Conservation (phyloP, 2,329 filamentous ascomycete genomes). For the Fonsecaea nubica region DNA sequence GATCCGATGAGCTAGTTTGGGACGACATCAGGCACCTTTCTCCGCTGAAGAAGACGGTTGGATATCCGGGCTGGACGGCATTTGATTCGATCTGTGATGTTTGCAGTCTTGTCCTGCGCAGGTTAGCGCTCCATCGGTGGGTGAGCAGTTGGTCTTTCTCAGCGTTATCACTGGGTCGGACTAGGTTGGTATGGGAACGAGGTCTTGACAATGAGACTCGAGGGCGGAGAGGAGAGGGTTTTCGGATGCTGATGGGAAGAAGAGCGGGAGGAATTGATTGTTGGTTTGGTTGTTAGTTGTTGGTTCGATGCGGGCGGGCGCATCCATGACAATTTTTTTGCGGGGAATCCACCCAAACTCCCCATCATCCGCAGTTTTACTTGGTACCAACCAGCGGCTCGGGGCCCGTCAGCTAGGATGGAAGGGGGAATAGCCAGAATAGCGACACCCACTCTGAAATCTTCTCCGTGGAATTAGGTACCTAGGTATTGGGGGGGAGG, state of each 20-base stretch:
- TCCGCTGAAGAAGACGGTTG: neutral
- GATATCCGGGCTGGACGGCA: neutral
- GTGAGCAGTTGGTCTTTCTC: neutral
- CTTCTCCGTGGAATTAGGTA: no score
- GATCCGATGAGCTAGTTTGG: conserved; percentile 5
- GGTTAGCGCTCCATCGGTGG: neutral
- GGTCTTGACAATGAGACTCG: neutral
- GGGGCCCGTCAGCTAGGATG: neutral
- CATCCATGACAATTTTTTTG: neutral
- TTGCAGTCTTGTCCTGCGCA: neutral
- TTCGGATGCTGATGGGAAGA: neutral
- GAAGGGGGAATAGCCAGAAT: neutral
- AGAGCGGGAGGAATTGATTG: neutral
- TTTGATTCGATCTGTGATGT: neutral
- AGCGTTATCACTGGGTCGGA: no score
- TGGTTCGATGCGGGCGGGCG: neutral
- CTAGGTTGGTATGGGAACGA: neutral
- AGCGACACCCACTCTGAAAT: no score
- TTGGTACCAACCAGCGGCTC: neutral
- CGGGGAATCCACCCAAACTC: conserved; percentile 10
- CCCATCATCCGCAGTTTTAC: neutral
- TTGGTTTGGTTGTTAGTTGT: neutral
- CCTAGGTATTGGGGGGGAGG: no score
- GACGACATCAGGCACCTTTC: conserved; percentile 13
- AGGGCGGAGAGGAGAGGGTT: neutral